A percentile compares a stretch with the other conserved stretches of the same genome.
Evolutionary conservation across 306 rosid species (phyloP).

Genomic region (Ormosia semicastrata): DNA sequence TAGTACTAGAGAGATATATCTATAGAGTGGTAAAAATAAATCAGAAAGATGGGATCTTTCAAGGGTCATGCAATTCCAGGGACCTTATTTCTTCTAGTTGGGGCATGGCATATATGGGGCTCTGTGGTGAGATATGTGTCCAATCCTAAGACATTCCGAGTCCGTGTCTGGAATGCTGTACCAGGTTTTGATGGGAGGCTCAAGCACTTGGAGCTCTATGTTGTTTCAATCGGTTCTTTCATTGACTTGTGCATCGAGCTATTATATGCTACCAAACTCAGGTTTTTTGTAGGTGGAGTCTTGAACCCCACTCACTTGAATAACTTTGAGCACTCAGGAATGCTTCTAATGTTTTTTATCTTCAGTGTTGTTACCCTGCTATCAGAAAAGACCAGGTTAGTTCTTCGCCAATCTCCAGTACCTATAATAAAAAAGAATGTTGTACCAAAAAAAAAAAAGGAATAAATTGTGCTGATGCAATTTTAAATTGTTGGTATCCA

Average conservation of each 20-base stretch:
- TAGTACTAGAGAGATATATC: background rate
- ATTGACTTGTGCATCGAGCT: conserved; percentile 89
- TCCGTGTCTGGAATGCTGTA: conserved; percentile 78
- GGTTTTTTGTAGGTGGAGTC: conserved; percentile 67
- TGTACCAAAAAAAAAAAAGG: no score
- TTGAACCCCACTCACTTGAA: conserved; percentile 91
- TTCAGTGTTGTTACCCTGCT: conserved; percentile 67
- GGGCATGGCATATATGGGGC: conserved; percentile 91
- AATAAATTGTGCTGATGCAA: background rate
- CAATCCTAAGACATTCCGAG: conserved; percentile 55
- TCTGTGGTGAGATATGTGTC: conserved; percentile 57
- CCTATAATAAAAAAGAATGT: background rate
- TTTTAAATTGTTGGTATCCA: background rate
- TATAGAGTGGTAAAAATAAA: background rate
- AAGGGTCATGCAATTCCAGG: conserved; percentile 94
- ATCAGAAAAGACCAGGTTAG: conserved; percentile 73
- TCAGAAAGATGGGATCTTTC: conserved; percentile 82
- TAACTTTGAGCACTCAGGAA: conserved; percentile 91
- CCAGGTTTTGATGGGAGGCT: conserved; percentile 82
- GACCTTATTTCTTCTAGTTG: conserved; percentile 82
- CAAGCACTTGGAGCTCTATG: conserved; percentile 78
- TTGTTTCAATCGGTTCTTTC: conserved; percentile 71
- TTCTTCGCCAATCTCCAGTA: background rate
- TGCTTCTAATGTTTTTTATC: conserved; percentile 97
- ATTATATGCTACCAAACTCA: conserved; percentile 84